phyloP scores from a whole-genome alignment of 1,284 basidiomycete genomes.

The Tilletia caries region DNA sequence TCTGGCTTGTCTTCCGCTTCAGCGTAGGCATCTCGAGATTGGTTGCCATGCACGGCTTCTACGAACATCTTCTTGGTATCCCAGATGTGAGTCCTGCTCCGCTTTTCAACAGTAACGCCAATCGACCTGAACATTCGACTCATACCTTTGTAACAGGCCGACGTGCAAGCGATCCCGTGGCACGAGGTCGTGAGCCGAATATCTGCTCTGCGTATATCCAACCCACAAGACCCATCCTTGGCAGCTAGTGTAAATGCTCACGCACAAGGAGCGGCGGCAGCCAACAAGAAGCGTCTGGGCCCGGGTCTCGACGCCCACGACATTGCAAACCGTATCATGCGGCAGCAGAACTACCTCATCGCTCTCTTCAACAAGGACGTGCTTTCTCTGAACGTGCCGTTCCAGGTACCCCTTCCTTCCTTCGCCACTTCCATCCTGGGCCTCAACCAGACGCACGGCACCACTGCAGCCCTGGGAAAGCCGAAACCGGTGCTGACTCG shows the following conservation, averaged over 20 bases:
- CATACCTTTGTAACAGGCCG: conserved; percentile 69
- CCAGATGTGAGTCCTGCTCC: conserved; percentile 58
- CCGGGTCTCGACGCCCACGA: conserved; percentile 76
- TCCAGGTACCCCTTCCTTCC: conserved; percentile 60
- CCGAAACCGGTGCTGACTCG: conserved; percentile 70
- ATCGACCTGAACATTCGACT: too few species aligned
- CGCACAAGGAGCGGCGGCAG: conserved; percentile 20
- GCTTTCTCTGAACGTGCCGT: conserved; percentile 75
- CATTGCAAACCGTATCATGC: conserved; percentile 90
- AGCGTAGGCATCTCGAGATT: conserved; percentile 65
- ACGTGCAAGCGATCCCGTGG: conserved; percentile 97
- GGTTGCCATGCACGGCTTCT: conserved; percentile 87
- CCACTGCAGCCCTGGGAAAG: conserved; percentile 18
- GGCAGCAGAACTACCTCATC: conserved; percentile 96
- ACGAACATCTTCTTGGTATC: conserved; percentile 61
- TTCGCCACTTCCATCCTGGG: conserved; percentile 12
- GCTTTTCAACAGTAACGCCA: too few species aligned
- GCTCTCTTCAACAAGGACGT: conserved; percentile 96
- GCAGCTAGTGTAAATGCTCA: neutral
- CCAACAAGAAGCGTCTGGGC: conserved; percentile 18
- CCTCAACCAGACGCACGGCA: conserved; percentile 18
- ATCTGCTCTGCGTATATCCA: conserved; percentile 40
- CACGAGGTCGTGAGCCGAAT: conserved; percentile 87
- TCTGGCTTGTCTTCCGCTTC: conserved; percentile 60
- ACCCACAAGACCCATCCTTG: conserved; percentile 24